Base-by-base conservation (phyloP, 441 rosid species). In the Corymbia citriodora region DNA sequence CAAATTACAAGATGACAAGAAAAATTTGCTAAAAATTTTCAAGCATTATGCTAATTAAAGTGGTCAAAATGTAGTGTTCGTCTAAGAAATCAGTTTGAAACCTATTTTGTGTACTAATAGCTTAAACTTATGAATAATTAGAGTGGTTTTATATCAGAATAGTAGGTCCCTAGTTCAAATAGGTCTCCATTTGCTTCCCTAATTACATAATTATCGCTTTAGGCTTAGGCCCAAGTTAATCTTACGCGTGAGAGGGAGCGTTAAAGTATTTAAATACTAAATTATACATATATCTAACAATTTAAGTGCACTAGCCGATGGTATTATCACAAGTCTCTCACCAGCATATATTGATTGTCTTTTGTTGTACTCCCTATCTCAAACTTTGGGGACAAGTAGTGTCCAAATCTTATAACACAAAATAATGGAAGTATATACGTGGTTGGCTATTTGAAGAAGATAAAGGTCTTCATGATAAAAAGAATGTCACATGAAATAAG, bases 271-370 rank as follows among this genome's bases (percentile, higher is more conserved):
- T n/a, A 65, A 2, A 65, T n/a, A 65, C 15, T 2, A n/a, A 65
- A n/a, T n/a, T 16, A 16, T 1, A 7, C 1, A 29, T 29, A 13
- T 17, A 63, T 63, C 3, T 61, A 27, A 27, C 0, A n/a, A 1
- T 17, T 65, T 65, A 65, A 65, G 4, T 0, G n/a, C 4, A 14
- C n/a, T 5, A 65, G 6, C n/a, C 8, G 3, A 19, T n/a, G 0
- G 10, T 15, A 4, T 5, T 15, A 0, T 65, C 4, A 65, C 72
- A 65, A n/a, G n/a, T 65, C 36, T 65, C 36, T 10, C n/a, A 0
- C 14, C 0, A 5, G 45, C 45, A 40, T 40, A 40, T 40, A 40
- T 40, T 40, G 45, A 40, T 40, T 40, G 45, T 40, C 45, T 40
- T 40, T 40, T 40, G 45, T 40, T 40, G 45, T 40, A 40, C 45